These are phyloP conservation scores for Fusarium praegraminearum DNA, from an alignment of 2,329 filamentous ascomycete genomes.

Conservation along the genomic window DNA sequence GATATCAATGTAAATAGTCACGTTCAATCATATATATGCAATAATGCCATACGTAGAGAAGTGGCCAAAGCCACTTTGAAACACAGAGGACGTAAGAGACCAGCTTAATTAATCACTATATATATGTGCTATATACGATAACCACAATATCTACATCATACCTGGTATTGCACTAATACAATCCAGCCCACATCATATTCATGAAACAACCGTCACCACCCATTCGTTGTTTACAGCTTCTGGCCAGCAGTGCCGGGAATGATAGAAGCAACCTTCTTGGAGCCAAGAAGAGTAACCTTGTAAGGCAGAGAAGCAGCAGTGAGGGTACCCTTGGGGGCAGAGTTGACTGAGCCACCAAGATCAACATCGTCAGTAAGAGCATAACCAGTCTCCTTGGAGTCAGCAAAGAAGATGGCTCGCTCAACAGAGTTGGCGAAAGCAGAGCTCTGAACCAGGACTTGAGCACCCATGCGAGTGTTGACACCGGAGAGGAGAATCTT, in stretches of 20 bases:
- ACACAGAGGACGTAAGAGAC: too few relatives aligned
- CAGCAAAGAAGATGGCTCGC: conserved; percentile 53
- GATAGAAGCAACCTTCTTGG: conserved; percentile 57
- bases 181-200: not conserved
- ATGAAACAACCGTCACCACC: not conserved
- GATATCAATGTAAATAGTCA: not conserved
- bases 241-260: conserved; percentile 57
- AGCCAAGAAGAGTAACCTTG: conserved; percentile 58
- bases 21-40: not conserved
- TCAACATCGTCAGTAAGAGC: conserved; percentile 57
- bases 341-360: conserved; percentile 53
- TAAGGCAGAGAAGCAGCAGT: conserved; percentile 66
- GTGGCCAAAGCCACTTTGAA: too few relatives aligned
- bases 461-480: conserved; percentile 67
- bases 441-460: conserved; percentile 68
- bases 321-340: conserved; percentile 63
- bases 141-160: not conserved
- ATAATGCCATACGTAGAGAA: not conserved
- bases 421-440: conserved; percentile 58
- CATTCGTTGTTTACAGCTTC: conserved; percentile 38
- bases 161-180: not conserved
- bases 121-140: not conserved
- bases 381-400: conserved; percentile 58
- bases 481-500: conserved; percentile 59
- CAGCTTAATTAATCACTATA: not conserved